Evolutionary conservation across 768 basidiomycete genomes (phyloP), one percentile per base, ranked within the genome.

Genomic region (Russula sp.): DNA sequence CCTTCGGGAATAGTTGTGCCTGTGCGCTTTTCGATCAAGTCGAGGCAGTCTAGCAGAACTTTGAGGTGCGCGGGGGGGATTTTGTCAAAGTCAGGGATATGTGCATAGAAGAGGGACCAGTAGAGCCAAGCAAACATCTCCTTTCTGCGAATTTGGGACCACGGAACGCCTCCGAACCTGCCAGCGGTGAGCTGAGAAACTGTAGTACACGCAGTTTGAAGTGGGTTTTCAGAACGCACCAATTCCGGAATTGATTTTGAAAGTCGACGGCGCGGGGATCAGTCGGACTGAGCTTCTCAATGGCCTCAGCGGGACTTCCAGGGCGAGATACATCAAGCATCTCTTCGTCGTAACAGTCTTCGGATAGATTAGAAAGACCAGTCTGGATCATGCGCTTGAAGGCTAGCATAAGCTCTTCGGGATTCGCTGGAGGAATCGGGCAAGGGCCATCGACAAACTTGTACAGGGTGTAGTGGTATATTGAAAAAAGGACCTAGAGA

Each of bases 231-330:
- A 35, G 31, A 31, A 68, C 66, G 37, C 69, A 78, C 77, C 78
- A 83, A 69, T 84, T 87, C 69, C 87, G 79, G 55, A 90, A 76
- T 66, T 75, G 77, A 68, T 85, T 82, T 16, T 88, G 81, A 71
- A 89, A 90, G 68, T 91, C 88, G 42, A 87, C 73, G 2, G 88
- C 88, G 8, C 88, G 82, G 10, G 84, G 85, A 68, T 93, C 89
- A 62, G 84, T 75, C 42, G 73, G 74, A 31, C 81, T 81, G n/a
- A 91, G 78, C 59, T 77, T 79, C 6, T 74, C 75, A 56, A 87
- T 81, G 8, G 76, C 68, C 72, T 91, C 87, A 8, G 77, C 81
- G 3, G 85, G 85, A 70, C 83, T 88, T 47, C 78, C 82, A 42
- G 87, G 84, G 62, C 83, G 75, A 51, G 77, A 76, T 34, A 71